Base-by-base conservation (phyloP, 441 rosid genomes). In the Bocquillonia castaneifolia region DNA sequence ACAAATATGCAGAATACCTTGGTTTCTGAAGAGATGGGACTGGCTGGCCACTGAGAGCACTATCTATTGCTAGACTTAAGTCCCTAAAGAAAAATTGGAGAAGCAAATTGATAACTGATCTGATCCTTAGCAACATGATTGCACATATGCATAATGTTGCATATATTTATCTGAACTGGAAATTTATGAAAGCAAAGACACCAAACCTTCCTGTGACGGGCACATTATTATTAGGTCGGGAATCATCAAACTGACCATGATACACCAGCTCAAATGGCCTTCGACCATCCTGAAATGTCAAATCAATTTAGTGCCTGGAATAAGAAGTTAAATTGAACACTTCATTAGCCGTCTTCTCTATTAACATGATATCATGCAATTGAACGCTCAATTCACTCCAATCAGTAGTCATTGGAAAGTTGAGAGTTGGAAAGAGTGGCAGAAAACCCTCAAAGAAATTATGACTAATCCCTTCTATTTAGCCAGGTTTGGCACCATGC, bases 211-310 rank as follows among this genome's bases (percentile, higher is more conserved):
- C 96, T 8, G 90, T 85, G 48, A 91, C 82, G 26, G 83, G 87
- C 63, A 82, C 66, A 64, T 76, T 83, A 74, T 69, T 91, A 70
- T 87, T 85, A 57, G 96, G 97, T 59, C 96, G 83, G 47, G 98
- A 93, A 81, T 89, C 87, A 72, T 93, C 94, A 80, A 85, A 93
- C 22, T 91, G 98, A 47, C 98, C 97, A 45, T 86, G 98, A 86
- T 90, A 93, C 57, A 87, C 88, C 47, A 93, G 85, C 80, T 87
- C 91, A 81, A 87, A 90, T 65, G 98, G 97, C 82, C 98, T 83
- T 52, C 92, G 84, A 51, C 96, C 96, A 71, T 82, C 92, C 97
- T 93, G 80, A 72, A 68, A 67, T 65, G 74, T 17, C 32, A 48
- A 44, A 57, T 44, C 47, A 37, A 70, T 48, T 67, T 58, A 60